These are phyloP conservation scores for Colletotrichum spinosum DNA, from an alignment of 2,329 filamentous ascomycete species.

Conservation along the genomic window DNA sequence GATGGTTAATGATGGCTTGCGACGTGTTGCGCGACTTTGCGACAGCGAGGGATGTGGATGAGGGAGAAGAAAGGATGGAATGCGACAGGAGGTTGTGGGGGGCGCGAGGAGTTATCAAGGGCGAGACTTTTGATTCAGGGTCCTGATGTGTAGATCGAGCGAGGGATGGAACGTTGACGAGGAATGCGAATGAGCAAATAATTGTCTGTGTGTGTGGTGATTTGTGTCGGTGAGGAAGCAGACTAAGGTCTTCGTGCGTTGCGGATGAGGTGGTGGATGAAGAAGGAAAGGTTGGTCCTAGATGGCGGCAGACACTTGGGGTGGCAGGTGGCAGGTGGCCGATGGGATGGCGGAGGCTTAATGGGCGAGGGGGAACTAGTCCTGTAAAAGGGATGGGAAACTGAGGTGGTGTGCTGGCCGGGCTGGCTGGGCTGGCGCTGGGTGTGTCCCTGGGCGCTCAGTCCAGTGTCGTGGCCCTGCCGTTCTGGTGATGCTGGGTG, in stretches of 20 bases:
- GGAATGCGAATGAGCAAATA: conserved; percentile 18
- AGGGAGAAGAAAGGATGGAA: conserved; percentile 25
- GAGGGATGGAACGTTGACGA: conserved; percentile 7
- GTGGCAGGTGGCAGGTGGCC: conserved; percentile 27
- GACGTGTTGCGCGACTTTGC: conserved; percentile 35
- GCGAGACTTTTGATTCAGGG: conserved; percentile 17
- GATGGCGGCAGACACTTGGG: conserved; percentile 26
- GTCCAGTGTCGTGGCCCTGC: too few relatives aligned
- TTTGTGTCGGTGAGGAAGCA: conserved; percentile 26
- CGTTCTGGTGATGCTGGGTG: too few relatives aligned
- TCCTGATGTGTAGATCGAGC: conserved; percentile 9
- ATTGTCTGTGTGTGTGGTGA: conserved; percentile 16
- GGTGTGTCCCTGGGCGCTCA: too few relatives aligned
- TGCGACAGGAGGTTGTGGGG: conserved; percentile 23
- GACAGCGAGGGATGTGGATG: conserved; percentile 16
- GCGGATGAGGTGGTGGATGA: conserved; percentile 23
- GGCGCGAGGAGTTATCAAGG: conserved; percentile 27
- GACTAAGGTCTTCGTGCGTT: conserved; percentile 7
- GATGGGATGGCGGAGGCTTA: conserved; percentile 33
- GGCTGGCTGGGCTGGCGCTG: too few relatives aligned
- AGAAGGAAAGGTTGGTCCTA: conserved; percentile 36
- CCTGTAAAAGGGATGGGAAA: conserved; percentile 3
- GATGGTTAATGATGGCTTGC: conserved; percentile 24
- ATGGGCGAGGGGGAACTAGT: conserved; percentile 15
- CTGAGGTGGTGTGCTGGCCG: conserved; percentile 13